Evolutionary conservation across 495 filamentous ascomycete species (phyloP).

Genomic region (Penicillium goetzii): DNA sequence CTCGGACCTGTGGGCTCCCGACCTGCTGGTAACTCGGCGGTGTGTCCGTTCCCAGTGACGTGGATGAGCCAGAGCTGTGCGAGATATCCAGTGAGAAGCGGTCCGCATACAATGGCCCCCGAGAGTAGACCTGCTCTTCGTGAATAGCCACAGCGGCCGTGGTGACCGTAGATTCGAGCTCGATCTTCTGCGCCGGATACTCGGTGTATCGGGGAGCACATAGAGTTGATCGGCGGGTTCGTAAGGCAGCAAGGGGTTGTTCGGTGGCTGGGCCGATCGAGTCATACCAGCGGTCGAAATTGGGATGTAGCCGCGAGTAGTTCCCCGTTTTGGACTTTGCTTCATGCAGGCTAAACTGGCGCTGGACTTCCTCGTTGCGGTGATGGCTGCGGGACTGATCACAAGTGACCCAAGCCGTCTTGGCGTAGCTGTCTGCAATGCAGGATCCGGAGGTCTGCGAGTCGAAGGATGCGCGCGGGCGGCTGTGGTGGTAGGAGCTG

Average conservation of each 20-base stretch:
- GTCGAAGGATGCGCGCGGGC: constrained; percentile 32
- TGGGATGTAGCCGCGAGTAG: constrained; percentile 23
- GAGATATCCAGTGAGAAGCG: constrained; percentile 15
- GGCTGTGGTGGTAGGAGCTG: constrained; percentile 34
- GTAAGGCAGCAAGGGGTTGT: neutral
- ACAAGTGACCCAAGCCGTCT: constrained; percentile 4
- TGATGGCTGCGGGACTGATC: neutral
- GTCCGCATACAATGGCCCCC: constrained; percentile 22
- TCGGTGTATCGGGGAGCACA: constrained; percentile 35
- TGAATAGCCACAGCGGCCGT: constrained; percentile 1
- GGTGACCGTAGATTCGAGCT: neutral
- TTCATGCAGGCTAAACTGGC: constrained; percentile 32
- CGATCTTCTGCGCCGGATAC: constrained; percentile 17
- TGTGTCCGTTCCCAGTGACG: constrained; percentile 5
- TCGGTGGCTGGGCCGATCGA: constrained; percentile 15
- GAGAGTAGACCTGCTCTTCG: constrained; percentile 14
- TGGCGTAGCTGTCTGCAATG: constrained; percentile 19
- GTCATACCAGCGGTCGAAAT: constrained; percentile 31
- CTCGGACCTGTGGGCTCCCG: neutral
- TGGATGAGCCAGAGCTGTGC: constrained; percentile 13
- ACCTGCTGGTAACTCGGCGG: constrained; percentile 13
- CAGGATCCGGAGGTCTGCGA: constrained; percentile 34
- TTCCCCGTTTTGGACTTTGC: constrained; percentile 15
- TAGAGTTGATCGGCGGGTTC: constrained; percentile 31
- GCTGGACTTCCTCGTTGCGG: constrained; percentile 17